Base-by-base conservation (phyloP, 352 stramenopile species). In the Phytopythium ostracodes region DNA sequence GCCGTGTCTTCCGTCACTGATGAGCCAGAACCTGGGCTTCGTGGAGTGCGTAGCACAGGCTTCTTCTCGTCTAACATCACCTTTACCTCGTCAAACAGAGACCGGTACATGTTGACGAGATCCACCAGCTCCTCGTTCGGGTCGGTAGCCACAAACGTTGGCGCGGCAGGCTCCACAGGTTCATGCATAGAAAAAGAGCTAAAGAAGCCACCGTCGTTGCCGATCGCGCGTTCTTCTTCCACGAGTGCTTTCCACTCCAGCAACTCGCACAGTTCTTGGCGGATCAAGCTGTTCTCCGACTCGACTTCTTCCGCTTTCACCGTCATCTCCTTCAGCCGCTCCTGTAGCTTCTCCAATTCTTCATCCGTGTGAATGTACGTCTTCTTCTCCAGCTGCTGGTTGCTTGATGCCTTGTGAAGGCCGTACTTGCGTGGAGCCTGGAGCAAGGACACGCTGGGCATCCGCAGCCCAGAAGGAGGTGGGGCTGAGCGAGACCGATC, bases 91-190 rank as follows among this genome's bases (percentile, higher is more conserved):
- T 82, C 75, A 29, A 87, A 88, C 44, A 91, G 53, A 7, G 71
- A 80, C 8, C 84, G 84, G 52, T 93, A 93, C 29, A 78, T 78
- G 55, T 87, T 85, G 12, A 93, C 65, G 25, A 88, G 33, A 46
- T 89, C 79, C 38, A 85, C 60, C 29, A 88, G 64, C 18, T 88
- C 78, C 56, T 84, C 72, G 18, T 66, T 73, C 24, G 67, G 68
- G 15, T 75, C 56, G 38, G 42, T 63, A 7, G 63, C 68, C 35
- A 44, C 49, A 42, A 43, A 60, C 27, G 38, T 51, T 2, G 43
- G 44, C 12, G 36, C 59, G 5, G 27, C 4, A 10, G 64, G 14
- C 73, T 70, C 62, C n/a, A 65, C 40, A 35, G 42, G 5, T 9
- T 70, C 56, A n/a, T 66, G 63, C 7, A 64, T 36, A 40, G 50